Evolutionary conservation across 139 green algal species (phyloP).

Genomic region (Edaphochlamys debaryana): DNA sequence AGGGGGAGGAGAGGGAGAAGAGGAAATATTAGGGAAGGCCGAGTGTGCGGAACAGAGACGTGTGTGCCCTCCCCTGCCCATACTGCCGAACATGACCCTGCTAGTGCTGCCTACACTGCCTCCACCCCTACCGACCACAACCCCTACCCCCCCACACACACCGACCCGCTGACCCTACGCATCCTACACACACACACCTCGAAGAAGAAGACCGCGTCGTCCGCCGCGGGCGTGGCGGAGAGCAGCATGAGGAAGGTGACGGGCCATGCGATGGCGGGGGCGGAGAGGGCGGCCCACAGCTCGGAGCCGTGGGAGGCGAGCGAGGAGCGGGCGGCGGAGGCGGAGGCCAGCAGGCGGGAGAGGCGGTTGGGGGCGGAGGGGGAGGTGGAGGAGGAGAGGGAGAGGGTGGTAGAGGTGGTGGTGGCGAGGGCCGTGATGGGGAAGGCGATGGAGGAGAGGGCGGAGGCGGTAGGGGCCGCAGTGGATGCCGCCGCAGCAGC

Average conservation of each 20-base stretch:
- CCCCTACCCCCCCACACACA: too few relatives aligned
- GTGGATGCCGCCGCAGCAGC: too few relatives aligned
- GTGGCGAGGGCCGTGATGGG: background rate
- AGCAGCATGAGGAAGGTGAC: slow-evolving; percentile 45
- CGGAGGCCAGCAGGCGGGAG: background rate
- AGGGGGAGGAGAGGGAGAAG: background rate
- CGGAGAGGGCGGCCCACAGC: slow-evolving; percentile 41
- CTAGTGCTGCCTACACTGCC: too few relatives aligned
- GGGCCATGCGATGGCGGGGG: slow-evolving; percentile 27
- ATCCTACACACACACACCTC: background rate
- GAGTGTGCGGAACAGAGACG: too few relatives aligned
- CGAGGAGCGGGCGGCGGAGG: background rate
- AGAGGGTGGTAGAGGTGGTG: background rate
- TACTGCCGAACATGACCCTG: too few relatives aligned
- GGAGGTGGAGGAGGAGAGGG: background rate
- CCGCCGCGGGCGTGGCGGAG: slow-evolving; percentile 32
- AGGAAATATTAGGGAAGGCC: too few relatives aligned
- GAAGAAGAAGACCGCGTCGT: slow-evolving; percentile 47
- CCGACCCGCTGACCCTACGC: background rate
- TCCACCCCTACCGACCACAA: too few relatives aligned
- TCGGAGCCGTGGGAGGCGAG: background rate
- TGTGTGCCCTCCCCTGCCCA: too few relatives aligned
- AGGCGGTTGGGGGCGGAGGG: background rate
- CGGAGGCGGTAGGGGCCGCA: background rate
- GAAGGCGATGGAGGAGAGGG: background rate